Conservation (phyloP, 768 basidiomycete genomes). For the Mrakia blollopis region DNA sequence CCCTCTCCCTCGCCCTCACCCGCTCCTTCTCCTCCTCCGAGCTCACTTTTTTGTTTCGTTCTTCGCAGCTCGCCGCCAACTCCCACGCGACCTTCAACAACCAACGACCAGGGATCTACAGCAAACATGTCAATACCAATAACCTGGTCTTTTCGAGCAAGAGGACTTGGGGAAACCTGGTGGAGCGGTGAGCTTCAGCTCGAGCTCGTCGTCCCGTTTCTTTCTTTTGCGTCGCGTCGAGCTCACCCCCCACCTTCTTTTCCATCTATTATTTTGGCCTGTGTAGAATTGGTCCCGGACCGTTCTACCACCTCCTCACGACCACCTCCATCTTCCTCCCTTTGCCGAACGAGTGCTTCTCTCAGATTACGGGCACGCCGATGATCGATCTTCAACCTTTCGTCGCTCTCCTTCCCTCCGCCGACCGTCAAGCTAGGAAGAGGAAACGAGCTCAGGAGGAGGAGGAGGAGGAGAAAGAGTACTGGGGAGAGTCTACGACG, state of each 20-base stretch:
- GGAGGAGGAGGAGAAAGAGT: neutral
- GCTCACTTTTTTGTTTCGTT: neutral
- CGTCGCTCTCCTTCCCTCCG: neutral
- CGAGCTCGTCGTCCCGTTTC: neutral
- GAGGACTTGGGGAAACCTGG: conserved; percentile 36
- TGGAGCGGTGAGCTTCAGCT: conserved; percentile 29
- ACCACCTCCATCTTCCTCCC: conserved; percentile 69
- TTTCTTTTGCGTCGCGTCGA: neutral
- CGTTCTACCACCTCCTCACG: conserved; percentile 71
- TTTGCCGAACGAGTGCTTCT: conserved; percentile 75
- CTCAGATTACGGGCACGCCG: conserved; percentile 73
- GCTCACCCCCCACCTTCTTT: neutral
- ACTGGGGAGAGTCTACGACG: neutral
- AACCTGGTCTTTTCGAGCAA: conserved; percentile 35
- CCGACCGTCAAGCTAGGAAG: too few relatives aligned
- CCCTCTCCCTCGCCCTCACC: neutral
- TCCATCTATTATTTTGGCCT: neutral
- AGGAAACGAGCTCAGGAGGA: neutral
- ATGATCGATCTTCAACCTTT: conserved; percentile 51
- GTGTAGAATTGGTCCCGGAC: conserved; percentile 66
- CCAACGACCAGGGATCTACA: conserved; percentile 38
- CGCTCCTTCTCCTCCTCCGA: neutral
- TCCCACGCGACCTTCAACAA: conserved; percentile 28
- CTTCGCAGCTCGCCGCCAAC: neutral
- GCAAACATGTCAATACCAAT: conserved; percentile 38